Base-by-base conservation (phyloP, 352 stramenopile genomes). In the Plasmopara viticola region DNA sequence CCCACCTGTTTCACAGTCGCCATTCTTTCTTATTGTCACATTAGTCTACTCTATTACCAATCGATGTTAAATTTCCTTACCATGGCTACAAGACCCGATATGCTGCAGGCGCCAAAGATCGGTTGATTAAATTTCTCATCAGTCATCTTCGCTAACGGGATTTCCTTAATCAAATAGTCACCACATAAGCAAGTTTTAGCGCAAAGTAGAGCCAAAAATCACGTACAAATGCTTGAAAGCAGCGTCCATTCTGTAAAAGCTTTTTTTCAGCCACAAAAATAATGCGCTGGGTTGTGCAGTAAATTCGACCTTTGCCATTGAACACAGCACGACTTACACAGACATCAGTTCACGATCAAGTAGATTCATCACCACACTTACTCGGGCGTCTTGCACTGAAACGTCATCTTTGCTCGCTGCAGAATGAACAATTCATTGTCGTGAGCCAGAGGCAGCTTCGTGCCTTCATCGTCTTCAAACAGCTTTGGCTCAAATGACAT, bases 41-140 rank as follows among this genome's bases (percentile, higher is more conserved):
- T 42, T 6, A 35, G 20, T 35, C 8, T 14, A 48, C 25, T 28
- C 10, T 15, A 39, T 38, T 28, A 18, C 12, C 6, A 10, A 14
- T 12, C 14, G 18, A 41, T 9, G 15, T 17, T 33, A 5, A 35
- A 35, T 35, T 20, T 48, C 12, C 69, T 31, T 64, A 91, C 79
- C 30, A 67, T 50, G 17, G 70, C 56, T 33, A 90, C 79, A 49
- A 88, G 54, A 1, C 84, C 84, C 13, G 78, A 87, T 51, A 95
- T 80, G 61, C 88, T 95, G 51, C 87, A 94, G 17, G 84, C 80
- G 10, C 85, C 85, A 46, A 95, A 95, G 51, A 94, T 94, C 33
- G 85, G 85, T 56, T 95, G 84, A 56, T 94, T 95, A 48, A 95
- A 95, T 56, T 94, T 95, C 45, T 94, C 82, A 31, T 90, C 72